Evolutionary conservation across 2,329 filamentous ascomycete species (phyloP), one percentile per base, ranked within the genome.

Genomic region (Pyrenophora graminea): DNA sequence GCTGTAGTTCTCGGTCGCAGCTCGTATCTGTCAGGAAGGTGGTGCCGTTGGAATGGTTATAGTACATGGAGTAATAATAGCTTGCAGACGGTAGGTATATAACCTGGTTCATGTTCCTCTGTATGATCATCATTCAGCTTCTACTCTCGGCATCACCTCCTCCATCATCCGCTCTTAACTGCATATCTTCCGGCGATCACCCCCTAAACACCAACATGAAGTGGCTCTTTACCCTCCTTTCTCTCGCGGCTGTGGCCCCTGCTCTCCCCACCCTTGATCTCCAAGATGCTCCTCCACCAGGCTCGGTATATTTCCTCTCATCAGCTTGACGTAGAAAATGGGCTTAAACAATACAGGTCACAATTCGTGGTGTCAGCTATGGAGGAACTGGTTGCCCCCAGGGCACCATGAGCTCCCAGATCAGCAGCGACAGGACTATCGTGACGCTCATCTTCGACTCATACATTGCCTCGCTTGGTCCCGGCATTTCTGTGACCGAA

Each of bases 381-480:
- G 78, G 76, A 55, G 78, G 78, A 55, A 77, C 74, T 48, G 78
- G 77, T 30, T 80, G 78, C 62, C 77, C 77, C 7, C 71, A 75
- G 54, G 74, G 74, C 38, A 73, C 72, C 45, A 71, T 79, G 53
- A 72, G 71, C 61, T 70, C 72, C 39, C 68, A 75, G 54, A 72
- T 79, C 59, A 76, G 75, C 10, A 56, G 62, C 19, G 77, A 80
- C 61, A 70, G 71, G 47, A 73, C 69, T 67, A 78, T 66, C 40
- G 65, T 83, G 56, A 82, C 80, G 30, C 72, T 83, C 58, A 78
- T 82, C 59, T 82, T 82, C 63, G 78, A 80, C 64, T 52, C 68
- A 13, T 82, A 82, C 58, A 73, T 80, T 36, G 80, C 79, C 32
- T 76, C 78, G 43, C 76, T 81, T 33, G 80, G 80, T 39, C 72